phyloP scores from a whole-genome alignment of 345 rosid genomes.

The Mercurialis annua region DNA sequence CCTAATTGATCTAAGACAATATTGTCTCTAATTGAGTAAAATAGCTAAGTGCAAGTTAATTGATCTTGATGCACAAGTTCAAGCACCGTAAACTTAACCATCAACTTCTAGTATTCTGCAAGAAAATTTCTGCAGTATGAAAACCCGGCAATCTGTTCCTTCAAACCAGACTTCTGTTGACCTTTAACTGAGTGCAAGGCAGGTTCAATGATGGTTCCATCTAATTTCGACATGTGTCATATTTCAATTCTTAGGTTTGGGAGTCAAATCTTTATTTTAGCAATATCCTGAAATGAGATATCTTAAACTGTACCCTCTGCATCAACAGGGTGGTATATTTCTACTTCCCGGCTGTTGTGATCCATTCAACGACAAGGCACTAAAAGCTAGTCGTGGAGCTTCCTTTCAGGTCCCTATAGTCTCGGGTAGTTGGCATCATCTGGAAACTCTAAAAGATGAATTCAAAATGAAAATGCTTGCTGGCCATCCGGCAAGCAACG shows the following conservation, averaged over 20 bases:
- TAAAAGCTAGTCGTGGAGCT: conserved; percentile 91
- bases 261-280: not conserved
- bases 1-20: too few relatives aligned
- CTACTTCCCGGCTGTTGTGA: conserved; percentile 97
- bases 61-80: too few relatives aligned
- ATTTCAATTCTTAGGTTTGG: not conserved
- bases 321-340: conserved; percentile 74
- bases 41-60: too few relatives aligned
- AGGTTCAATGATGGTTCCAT: too few relatives aligned
- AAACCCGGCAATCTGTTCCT: too few relatives aligned
- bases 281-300: not conserved
- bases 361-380: conserved; percentile 85
- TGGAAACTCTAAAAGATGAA: conserved; percentile 44
- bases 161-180: too few relatives aligned
- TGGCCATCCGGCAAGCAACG: conserved; percentile 64
- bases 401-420: conserved; percentile 80
- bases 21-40: too few relatives aligned
- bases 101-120: too few relatives aligned
- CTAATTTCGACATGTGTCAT: not conserved
- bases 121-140: too few relatives aligned
- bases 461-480: conserved; percentile 76
- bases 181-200: too few relatives aligned
- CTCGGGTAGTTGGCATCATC: conserved; percentile 71
- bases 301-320: not conserved
- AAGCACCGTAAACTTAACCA: too few relatives aligned